Evolutionary conservation across 2,329 filamentous ascomycete genomes (phyloP).

Genomic region (Pyricularia pennisetigena): DNA sequence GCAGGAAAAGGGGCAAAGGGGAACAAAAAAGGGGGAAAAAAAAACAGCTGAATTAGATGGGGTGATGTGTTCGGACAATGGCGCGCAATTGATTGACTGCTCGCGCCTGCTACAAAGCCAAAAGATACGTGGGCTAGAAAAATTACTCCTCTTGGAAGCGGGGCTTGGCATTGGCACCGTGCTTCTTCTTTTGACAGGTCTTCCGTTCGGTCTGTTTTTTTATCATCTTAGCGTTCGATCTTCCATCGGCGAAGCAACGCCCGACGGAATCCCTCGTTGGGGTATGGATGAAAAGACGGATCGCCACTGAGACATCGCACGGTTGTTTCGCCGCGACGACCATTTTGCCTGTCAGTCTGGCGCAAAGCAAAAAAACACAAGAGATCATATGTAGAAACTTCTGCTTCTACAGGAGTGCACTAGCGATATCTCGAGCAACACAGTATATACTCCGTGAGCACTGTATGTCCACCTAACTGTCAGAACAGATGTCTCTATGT

Average conservation of each 20-base stretch:
- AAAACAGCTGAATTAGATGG: not conserved
- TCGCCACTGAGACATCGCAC: not conserved
- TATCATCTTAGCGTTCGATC: not conserved
- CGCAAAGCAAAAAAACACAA: not conserved
- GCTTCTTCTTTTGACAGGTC: not conserved
- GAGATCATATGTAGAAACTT: not conserved
- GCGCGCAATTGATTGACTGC: not conserved
- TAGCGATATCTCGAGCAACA: not conserved
- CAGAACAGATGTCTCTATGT: not conserved
- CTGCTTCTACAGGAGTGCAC: not conserved
- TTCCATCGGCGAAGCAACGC: not conserved
- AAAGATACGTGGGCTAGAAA: not conserved
- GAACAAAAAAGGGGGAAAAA: no score
- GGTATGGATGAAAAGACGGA: not conserved
- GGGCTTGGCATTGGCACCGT: not conserved
- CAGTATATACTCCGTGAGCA: not conserved
- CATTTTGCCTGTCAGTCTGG: not conserved
- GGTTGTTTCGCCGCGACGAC: not conserved
- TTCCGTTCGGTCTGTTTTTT: not conserved
- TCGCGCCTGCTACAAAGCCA: not conserved
- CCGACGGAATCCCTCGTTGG: not conserved
- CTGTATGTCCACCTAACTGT: not conserved
- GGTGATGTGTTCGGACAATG: not conserved
- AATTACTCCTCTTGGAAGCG: not conserved
- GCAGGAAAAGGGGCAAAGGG: no score